These are phyloP conservation scores for Lichtheimia corymbifera DNA, from an alignment of 371 early-diverging fungal species.

Conservation along the genomic window DNA sequence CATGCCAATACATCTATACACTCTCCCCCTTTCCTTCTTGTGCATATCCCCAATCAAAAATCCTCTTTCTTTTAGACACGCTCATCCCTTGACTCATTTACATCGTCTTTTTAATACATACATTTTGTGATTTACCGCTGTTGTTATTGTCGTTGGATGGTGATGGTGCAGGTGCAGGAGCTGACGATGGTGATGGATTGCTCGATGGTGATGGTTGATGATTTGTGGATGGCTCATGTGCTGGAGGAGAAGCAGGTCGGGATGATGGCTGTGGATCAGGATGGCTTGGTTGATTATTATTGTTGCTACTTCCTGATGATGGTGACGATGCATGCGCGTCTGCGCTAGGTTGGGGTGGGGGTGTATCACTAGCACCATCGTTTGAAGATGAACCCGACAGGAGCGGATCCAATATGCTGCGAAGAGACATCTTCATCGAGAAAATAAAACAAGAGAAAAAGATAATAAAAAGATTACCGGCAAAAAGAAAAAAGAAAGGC, in stretches of 20 bases:
- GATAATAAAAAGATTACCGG: not conserved
- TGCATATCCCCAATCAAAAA: not conserved
- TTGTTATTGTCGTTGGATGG: no score
- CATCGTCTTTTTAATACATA: no score
- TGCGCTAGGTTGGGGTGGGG: no score
- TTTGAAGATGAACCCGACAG: not conserved
- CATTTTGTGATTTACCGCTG: no score
- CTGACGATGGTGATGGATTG: not conserved
- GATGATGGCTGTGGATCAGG: not conserved
- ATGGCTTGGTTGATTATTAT: no score
- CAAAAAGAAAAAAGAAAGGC: not conserved
- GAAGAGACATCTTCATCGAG: constrained; percentile 5
- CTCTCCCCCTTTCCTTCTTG: no score
- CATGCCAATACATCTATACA: no score
- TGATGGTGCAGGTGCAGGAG: not conserved
- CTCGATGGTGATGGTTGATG: not conserved
- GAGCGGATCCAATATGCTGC: constrained; percentile 1
- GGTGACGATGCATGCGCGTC: no score
- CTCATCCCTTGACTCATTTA: not conserved
- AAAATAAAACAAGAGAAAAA: not conserved
- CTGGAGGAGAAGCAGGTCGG: not conserved
- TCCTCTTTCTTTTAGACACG: not conserved
- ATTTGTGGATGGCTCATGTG: not conserved
- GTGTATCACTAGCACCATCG: no score
- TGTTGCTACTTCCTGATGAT: no score